These are phyloP conservation scores for Anthostomella pinea DNA, from an alignment of 2,329 filamentous ascomycete genomes.

Conservation along the genomic window DNA sequence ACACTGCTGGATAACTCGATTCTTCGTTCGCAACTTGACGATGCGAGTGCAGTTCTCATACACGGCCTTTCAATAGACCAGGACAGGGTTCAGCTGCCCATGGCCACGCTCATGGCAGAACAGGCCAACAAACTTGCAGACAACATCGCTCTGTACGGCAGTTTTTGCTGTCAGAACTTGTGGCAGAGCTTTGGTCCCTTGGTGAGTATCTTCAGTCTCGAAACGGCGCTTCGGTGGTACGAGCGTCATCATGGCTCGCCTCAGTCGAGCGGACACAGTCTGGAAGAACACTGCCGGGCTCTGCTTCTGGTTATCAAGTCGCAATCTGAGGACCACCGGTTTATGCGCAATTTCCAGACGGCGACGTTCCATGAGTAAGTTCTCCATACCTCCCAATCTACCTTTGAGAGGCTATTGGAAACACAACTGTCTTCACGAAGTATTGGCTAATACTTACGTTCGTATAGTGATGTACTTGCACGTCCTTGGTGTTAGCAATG, in stretches of 20 bases:
- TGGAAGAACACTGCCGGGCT: not conserved
- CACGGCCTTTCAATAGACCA: not conserved
- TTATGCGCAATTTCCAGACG: too few species aligned
- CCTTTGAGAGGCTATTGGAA: too few species aligned
- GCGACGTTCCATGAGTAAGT: too few species aligned
- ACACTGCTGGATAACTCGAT: slow-evolving; percentile 12
- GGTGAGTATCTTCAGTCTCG: slow-evolving; percentile 14
- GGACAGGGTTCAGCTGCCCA: not conserved
- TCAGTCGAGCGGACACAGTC: too few species aligned
- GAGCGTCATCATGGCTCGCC: slow-evolving; percentile 8
- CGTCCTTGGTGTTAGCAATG: too few species aligned
- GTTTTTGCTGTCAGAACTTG: slow-evolving; percentile 12
- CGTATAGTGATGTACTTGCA: too few species aligned
- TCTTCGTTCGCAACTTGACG: slow-evolving; percentile 9
- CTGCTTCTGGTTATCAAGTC: not conserved
- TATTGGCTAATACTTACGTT: too few species aligned
- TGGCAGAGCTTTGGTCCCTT: slow-evolving; percentile 18
- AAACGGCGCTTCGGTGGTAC: slow-evolving; percentile 19
- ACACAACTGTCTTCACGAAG: too few species aligned
- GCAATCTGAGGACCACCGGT: too few species aligned
- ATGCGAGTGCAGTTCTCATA: slow-evolving; percentile 1
- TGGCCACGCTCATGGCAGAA: slow-evolving; percentile 4
- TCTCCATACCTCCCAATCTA: too few species aligned
- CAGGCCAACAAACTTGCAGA: slow-evolving; percentile 16
- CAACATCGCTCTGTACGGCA: slow-evolving; percentile 12